phyloP scores from a whole-genome alignment of 2,329 filamentous ascomycete genomes.

The Chalaropsis ovoidea region DNA sequence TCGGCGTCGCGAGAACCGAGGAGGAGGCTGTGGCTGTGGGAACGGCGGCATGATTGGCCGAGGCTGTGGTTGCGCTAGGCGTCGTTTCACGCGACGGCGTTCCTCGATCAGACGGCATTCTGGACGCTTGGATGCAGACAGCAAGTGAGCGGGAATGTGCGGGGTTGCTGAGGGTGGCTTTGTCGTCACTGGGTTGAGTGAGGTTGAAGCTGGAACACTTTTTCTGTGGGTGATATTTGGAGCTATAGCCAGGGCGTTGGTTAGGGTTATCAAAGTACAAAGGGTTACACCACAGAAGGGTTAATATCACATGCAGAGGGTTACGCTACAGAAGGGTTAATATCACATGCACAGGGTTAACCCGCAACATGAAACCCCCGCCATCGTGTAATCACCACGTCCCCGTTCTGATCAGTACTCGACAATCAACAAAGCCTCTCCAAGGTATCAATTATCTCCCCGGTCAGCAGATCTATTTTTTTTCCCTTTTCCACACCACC shows the following conservation, averaged over 20 bases:
- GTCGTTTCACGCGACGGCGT: slow-evolving; percentile 21
- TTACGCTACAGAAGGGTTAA: background rate
- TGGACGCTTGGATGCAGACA: background rate
- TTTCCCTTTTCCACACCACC: background rate
- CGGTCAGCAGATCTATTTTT: background rate
- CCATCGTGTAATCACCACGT: too few species aligned
- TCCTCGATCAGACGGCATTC: slow-evolving; percentile 18
- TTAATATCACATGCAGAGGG: background rate
- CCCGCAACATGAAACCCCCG: too few species aligned
- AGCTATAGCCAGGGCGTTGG: background rate
- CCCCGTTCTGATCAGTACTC: background rate
- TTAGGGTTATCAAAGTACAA: background rate
- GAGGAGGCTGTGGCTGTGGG: background rate
- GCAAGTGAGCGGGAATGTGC: background rate
- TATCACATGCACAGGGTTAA: too few species aligned
- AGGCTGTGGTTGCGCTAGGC: background rate
- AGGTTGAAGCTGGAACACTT: background rate
- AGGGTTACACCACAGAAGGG: background rate
- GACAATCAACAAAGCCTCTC: background rate
- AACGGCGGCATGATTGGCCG: background rate
- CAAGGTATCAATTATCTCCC: background rate
- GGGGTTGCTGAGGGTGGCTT: too few species aligned
- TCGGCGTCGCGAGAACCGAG: slow-evolving; percentile 27
- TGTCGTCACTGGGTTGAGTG: too few species aligned
- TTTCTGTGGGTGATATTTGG: background rate